These are phyloP conservation scores for Yamadazyma ubonensis DNA, from an alignment of 805 yeast genomes.

Conservation along the genomic window DNA sequence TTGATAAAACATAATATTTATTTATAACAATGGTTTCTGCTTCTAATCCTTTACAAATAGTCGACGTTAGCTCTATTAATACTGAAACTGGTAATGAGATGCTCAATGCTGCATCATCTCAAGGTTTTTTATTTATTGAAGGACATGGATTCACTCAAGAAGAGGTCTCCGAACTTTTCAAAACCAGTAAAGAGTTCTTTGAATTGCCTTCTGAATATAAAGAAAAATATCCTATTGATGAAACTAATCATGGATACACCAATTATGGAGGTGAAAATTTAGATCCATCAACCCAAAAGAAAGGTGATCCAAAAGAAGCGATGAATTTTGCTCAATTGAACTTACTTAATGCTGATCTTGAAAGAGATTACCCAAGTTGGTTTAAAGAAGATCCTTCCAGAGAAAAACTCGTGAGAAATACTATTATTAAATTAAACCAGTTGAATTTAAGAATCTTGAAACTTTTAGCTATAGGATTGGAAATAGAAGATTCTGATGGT, in stretches of 20 bases:
- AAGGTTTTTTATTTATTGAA: constrained; percentile 65
- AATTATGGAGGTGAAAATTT: constrained; percentile 53
- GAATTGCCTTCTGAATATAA: constrained; percentile 53
- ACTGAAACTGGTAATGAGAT: constrained; percentile 49
- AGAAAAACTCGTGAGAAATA: constrained; percentile 35
- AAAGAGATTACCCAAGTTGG: constrained; percentile 48
- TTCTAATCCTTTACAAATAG: constrained; percentile 50
- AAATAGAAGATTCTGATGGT: constrained; percentile 48
- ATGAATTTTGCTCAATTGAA: constrained; percentile 63
- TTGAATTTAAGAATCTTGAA: constrained; percentile 51
- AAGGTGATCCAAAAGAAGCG: constrained; percentile 67
- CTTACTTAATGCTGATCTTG: constrained; percentile 44
- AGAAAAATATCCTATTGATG: constrained; percentile 47
- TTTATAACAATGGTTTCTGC: background rate
- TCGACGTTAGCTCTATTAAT: constrained; percentile 53
- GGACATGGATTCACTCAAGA: constrained; percentile 61
- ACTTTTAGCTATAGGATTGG: constrained; percentile 60
- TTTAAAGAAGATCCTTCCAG: constrained; percentile 44
- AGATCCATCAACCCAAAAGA: constrained; percentile 33
- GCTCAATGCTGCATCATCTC: constrained; percentile 57
- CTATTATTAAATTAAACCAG: constrained; percentile 45
- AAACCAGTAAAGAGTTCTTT: constrained; percentile 52
- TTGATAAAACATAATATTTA: background rate
- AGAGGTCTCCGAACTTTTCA: constrained; percentile 53
- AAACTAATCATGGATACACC: constrained; percentile 61